Conservation (phyloP, 2,329 filamentous ascomycete species). For the Dothistroma pini region DNA sequence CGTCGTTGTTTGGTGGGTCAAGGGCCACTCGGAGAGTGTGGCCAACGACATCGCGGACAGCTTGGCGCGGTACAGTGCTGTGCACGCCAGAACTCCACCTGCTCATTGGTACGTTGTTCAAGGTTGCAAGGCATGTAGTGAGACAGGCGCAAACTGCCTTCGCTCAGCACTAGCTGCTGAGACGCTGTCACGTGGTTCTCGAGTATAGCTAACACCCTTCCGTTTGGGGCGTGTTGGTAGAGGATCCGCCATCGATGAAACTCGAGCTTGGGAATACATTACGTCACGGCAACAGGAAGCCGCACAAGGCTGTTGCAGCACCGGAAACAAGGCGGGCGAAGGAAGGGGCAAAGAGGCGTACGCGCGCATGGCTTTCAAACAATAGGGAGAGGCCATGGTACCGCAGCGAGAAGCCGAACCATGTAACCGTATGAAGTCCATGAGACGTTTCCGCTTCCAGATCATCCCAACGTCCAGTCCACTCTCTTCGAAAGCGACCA, state of each 20-base stretch:
- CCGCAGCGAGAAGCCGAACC: neutral
- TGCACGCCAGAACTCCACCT: neutral
- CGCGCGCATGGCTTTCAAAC: neutral
- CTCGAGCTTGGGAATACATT: neutral
- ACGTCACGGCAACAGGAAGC: neutral
- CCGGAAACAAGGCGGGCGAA: neutral
- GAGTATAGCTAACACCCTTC: no score
- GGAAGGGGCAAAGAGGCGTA: neutral
- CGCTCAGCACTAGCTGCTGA: no score
- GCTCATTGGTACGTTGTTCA: neutral
- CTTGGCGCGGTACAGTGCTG: neutral
- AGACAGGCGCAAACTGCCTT: no score
- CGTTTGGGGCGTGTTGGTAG: neutral
- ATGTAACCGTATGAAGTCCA: neutral
- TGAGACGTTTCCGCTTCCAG: no score
- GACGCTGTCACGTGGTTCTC: no score
- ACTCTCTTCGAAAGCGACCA: no score
- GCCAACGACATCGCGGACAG: slow-evolving; percentile 4
- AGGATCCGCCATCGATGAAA: neutral
- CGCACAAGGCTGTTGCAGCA: neutral
- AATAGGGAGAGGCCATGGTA: neutral
- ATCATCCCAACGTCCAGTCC: no score
- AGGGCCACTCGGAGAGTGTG: neutral
- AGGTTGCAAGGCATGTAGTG: no score
- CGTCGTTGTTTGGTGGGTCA: neutral